Conservation (phyloP, 495 filamentous ascomycete species). For the Penicillium simplicissimum region DNA sequence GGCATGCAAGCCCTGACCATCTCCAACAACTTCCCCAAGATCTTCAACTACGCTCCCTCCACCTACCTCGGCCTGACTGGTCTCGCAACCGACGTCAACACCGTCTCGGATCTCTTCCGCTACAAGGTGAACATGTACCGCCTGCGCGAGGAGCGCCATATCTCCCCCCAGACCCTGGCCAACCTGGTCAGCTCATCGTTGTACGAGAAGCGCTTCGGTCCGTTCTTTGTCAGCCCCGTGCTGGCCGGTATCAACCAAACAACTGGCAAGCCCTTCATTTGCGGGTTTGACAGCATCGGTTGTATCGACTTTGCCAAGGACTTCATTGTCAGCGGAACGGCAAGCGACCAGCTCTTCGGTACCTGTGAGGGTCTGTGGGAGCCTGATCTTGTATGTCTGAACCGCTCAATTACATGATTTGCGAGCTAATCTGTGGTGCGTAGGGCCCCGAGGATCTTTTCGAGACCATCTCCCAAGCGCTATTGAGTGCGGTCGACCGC, state of each 20-base stretch:
- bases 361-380: constrained; percentile 99
- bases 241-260: constrained; percentile 92
- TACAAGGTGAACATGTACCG: constrained; percentile 99
- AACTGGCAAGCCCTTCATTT: constrained; percentile 92
- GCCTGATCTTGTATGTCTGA: constrained; percentile 76
- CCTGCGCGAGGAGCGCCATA: constrained; percentile 93
- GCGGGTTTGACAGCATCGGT: constrained; percentile 98
- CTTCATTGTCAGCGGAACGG: constrained; percentile 96
- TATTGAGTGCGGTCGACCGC: constrained; percentile 92
- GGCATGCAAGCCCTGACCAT: constrained; percentile 95
- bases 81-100: constrained; percentile 91
- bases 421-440: constrained; percentile 26
- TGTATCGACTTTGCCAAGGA: constrained; percentile 99
- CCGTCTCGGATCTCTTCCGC: constrained; percentile 94
- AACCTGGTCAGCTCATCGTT: constrained; percentile 88
- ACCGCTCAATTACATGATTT: background rate
- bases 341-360: constrained; percentile 95
- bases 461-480: constrained; percentile 96
- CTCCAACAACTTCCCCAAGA: constrained; percentile 99
- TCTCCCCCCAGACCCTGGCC: constrained; percentile 90
- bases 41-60: constrained; percentile 91
- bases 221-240: constrained; percentile 93
- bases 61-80: constrained; percentile 97
- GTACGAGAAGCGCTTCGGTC: constrained; percentile 94
- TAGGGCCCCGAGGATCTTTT: constrained; percentile 92